phyloP scores from a whole-genome alignment of 2,329 filamentous ascomycete genomes.

The Diplodia mutila region DNA sequence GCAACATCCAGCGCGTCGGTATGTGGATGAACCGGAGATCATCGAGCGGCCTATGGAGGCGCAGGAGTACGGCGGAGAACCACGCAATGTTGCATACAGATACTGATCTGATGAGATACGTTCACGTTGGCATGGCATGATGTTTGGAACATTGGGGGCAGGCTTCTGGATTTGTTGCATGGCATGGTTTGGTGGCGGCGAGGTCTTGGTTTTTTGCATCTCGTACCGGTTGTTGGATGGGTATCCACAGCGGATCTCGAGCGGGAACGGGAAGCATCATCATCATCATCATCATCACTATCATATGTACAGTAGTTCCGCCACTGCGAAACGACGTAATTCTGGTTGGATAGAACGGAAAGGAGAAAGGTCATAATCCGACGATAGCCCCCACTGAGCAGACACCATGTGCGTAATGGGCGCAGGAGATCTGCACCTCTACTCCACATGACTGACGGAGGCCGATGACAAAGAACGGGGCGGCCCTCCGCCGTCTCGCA shows the following conservation, averaged over 20 bases:
- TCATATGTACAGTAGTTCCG: not conserved
- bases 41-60: constrained; percentile 28
- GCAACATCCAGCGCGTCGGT: constrained; percentile 37
- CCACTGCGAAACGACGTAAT: constrained; percentile 8
- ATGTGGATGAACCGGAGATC: constrained; percentile 45
- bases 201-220: not conserved
- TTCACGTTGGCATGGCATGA: constrained; percentile 5
- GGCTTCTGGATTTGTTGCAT: constrained; percentile 1
- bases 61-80: constrained; percentile 38
- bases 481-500: not conserved
- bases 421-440: constrained; percentile 15
- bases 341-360: constrained; percentile 17
- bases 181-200: constrained; percentile 7
- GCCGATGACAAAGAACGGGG: constrained; percentile 13
- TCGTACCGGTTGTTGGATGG: not conserved
- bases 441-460: constrained; percentile 20
- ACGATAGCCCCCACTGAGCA: constrained; percentile 6
- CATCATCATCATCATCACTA: not conserved
- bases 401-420: constrained; percentile 16
- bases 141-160: not conserved
- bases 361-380: constrained; percentile 9
- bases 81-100: constrained; percentile 42
- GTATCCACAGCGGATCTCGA: not conserved
- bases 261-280: not conserved
- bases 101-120: constrained; percentile 35